Evolutionary conservation across 257 asterid species (phyloP).

Genomic region (Primulina huaijiensis): DNA sequence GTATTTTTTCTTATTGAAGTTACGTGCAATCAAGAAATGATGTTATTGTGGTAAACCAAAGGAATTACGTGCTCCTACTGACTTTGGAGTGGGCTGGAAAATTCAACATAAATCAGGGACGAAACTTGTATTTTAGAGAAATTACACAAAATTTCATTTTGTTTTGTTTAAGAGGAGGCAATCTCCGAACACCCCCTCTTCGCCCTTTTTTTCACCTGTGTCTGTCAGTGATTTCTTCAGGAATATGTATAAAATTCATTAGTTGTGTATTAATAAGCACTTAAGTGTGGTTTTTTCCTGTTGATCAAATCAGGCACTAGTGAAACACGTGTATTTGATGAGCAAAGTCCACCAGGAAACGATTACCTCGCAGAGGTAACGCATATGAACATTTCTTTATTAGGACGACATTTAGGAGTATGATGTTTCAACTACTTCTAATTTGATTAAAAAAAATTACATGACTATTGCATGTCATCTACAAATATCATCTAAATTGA

Average conservation of each 20-base stretch:
- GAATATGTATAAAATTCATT: background rate
- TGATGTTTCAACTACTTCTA: background rate
- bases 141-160: background rate
- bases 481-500: background rate
- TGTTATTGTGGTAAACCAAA: background rate
- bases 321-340: constrained; percentile 73
- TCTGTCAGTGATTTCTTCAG: background rate
- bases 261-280: constrained; percentile 2
- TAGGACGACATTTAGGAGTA: background rate
- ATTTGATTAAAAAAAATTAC: background rate
- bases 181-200: too few relatives aligned
- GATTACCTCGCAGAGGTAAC: constrained; percentile 89
- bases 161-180: background rate
- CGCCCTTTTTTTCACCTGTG: background rate
- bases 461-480: background rate
- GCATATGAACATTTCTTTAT: background rate
- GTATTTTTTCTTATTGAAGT: background rate
- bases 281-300: constrained; percentile 11
- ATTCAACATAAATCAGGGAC: background rate
- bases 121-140: background rate
- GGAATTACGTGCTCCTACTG: background rate
- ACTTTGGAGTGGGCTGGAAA: background rate
- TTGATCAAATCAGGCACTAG: constrained; percentile 57
- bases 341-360: constrained; percentile 86
- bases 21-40: background rate